Evolutionary conservation across 2,329 filamentous ascomycete genomes (phyloP), one percentile per base, ranked within the genome.

Genomic region (Mycocentrospora acerina): DNA sequence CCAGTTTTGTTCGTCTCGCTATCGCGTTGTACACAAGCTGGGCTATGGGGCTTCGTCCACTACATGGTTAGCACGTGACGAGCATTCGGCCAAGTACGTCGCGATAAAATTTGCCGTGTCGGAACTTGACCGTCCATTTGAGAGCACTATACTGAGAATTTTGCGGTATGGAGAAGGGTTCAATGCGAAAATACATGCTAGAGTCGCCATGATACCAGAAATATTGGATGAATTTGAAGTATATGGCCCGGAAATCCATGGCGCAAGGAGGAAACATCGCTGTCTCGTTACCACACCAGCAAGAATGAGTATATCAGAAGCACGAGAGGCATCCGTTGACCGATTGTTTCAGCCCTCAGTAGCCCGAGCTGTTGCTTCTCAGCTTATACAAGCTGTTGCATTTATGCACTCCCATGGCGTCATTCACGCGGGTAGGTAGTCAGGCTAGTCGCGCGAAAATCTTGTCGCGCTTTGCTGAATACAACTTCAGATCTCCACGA

Each of bases 201-300:
- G 29, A 10, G 27, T 19, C 24, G 17, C 32, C 13, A 24, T 43
- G 15, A 32, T 46, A 26, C 40, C 39, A 37, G 33, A 42, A 16
- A 18, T 43, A 8, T 53, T 67, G 10, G 62, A 67, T 33, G 38
- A 57, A 2, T 71, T 71, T 30, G 24, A 64, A 18, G 40, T 70
- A 24, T 32, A 53, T 14, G 64, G 62, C 2, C 57, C 60, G 7
- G 32, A 58, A 14, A 62, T 66, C 11, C 52, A 51, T 17, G 44
- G 44, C 11, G 10, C n/a, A 11, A 35, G 12, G 25, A 16, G 31
- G 30, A 44, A 28, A 32, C 65, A 71, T 51, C 44, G 40, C 31
- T 71, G 67, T 27, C 57, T 70, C 6, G 60, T 70, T 7, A 66
- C 66, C 30, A 55, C 53, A 12, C 62, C 58, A 7, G 61, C 65